Conservation (phyloP, 345 rosid species). For the Cardiospermum halicacabum region DNA sequence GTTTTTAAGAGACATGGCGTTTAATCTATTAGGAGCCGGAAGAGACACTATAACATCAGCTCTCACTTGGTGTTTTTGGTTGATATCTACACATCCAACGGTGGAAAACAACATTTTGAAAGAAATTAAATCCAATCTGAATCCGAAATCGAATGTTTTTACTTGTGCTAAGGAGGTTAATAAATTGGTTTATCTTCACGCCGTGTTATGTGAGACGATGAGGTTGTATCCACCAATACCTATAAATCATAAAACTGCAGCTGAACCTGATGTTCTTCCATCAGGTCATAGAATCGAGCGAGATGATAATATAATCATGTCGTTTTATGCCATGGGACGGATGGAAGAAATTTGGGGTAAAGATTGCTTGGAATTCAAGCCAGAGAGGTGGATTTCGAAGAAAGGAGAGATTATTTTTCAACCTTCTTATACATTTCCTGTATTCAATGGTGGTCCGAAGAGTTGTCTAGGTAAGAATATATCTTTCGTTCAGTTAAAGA, state of each 20-base stretch:
- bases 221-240: conserved; percentile 25
- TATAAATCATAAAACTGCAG: conserved; percentile 13
- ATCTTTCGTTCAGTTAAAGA: conserved; percentile 20
- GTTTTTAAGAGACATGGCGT: conserved; percentile 19
- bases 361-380: conserved; percentile 29
- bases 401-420: conserved; percentile 14
- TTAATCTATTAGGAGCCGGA: conserved; percentile 35
- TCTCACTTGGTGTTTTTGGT: conserved; percentile 39
- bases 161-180: background rate
- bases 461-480: conserved; percentile 25
- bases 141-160: background rate
- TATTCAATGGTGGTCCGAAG: conserved; percentile 23
- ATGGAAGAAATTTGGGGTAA: conserved; percentile 21
- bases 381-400: conserved; percentile 27
- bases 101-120: conserved; percentile 22
- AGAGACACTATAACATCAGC: conserved; percentile 35
- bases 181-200: conserved; percentile 23
- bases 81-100: conserved; percentile 25
- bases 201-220: conserved; percentile 21
- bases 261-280: conserved; percentile 22
- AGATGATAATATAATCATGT: conserved; percentile 13
- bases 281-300: conserved; percentile 16
- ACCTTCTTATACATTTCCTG: conserved; percentile 20
- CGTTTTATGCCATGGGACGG: conserved; percentile 22
- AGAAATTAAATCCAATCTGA: conserved; percentile 20